Conservation (phyloP, 2,329 filamentous ascomycete species). For the Sporothrix mexicana region DNA sequence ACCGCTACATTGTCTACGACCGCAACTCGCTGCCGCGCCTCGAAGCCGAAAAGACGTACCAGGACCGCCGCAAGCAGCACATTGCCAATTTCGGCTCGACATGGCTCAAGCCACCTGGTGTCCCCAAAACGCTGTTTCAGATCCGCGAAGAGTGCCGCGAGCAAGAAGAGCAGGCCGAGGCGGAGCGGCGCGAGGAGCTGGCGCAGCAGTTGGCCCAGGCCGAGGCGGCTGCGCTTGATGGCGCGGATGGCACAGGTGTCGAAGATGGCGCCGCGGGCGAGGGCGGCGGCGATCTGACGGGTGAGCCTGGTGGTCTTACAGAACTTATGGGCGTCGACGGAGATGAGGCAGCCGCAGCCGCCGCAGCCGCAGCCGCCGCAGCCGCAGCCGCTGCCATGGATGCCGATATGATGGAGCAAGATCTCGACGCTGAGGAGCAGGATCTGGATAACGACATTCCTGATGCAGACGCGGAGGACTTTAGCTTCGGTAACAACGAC, state of each 20-base stretch:
- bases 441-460: constrained; percentile 78
- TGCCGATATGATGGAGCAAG: constrained; percentile 56
- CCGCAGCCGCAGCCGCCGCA: constrained; percentile 45
- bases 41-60: constrained; percentile 74
- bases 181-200: constrained; percentile 71
- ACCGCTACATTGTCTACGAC: constrained; percentile 49
- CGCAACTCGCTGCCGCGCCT: constrained; percentile 71
- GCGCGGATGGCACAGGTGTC: neutral
- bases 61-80: constrained; percentile 77
- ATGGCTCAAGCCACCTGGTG: constrained; percentile 89
- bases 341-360: constrained; percentile 50
- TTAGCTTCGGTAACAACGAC: constrained; percentile 56
- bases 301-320: constrained; percentile 71
- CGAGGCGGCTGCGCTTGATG: constrained; percentile 39
- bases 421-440: constrained; percentile 52
- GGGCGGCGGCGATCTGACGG: constrained; percentile 62
- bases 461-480: constrained; percentile 63
- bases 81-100: constrained; percentile 85
- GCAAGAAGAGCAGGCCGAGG: constrained; percentile 81
- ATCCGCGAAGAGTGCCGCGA: constrained; percentile 89
- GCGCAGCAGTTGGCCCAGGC: constrained; percentile 77
- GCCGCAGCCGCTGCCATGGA: constrained; percentile 50
- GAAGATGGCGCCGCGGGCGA: constrained; percentile 6
- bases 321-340: constrained; percentile 44
- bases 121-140: constrained; percentile 87